Evolutionary conservation across 768 basidiomycete genomes (phyloP), one percentile per base, ranked within the genome.

Genomic region (Psilocybe cubensis): DNA sequence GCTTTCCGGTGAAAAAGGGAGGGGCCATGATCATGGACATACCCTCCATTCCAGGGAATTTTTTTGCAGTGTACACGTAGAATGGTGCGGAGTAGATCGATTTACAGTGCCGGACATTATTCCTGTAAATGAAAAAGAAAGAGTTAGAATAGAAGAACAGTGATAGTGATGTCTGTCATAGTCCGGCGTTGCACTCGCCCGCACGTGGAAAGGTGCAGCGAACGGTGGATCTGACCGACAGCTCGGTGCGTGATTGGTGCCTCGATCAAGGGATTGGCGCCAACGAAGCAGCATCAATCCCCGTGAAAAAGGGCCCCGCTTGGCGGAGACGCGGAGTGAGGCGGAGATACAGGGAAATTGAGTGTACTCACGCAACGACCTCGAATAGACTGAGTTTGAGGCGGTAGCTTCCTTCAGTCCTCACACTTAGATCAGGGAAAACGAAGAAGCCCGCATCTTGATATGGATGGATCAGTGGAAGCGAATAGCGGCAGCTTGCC

Each of bases 41-140:
- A 92, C 94, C 89, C 80, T 94, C 92, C 92, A 96, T 96, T 23
- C 95, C 94, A 0, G 95, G 94, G 69, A 96, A 97, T 73, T 95
- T 94, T 81, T 97, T 97, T 14, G 94, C 92, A 0, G 94, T 94
- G 70, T 94, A 97, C 10, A 97, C 96, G 60, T 95, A 94, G 73
- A 98, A 98, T 0, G 91, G 85, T 1, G 87, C 84, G 0, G 93
- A 94, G 72, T 88, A 91, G 56, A 94, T 93, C 0, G 89, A 90
- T 67, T 92, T 92, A 76, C 94, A 96, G 68, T 95, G 94, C 40
- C 87, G 88, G 33, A 96, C 93, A 58, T 88, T 89, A 64, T 88
- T 87, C 12, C 91, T 92, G 70, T 44, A 52, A 52, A 42, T 44
- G 53, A 43, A 29, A 52, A 24, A 38, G 40, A 28, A 24, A 57